Evolutionary conservation across 2,329 filamentous ascomycete genomes (phyloP), one percentile per base, ranked within the genome.

Genomic region (Metarhizium album): DNA sequence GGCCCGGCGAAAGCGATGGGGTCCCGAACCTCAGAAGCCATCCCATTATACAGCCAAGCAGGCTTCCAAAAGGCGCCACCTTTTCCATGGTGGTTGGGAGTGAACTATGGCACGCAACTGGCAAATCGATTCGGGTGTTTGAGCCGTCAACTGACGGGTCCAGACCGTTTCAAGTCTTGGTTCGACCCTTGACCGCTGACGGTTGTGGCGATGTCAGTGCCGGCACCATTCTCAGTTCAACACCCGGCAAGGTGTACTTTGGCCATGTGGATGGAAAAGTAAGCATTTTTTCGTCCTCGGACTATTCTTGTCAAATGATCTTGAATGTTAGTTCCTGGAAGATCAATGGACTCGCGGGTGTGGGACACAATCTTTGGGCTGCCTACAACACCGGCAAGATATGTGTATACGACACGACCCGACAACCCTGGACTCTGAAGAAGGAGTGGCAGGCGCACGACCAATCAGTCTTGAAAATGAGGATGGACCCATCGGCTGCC

Each of bases 381-480:
- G 91, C 85, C 2, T 97, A 90, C 70, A 96, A 91, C 65, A 96
- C 87, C 0, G 93, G 93, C 16, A 95, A 86, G 76, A 82, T 95
- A 31, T 93, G 89, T 60, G 86, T 97, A 7, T 98, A 96, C 67
- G 90, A 98, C 65, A 86, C 88, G 11, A 79, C 74, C 9, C 78
- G 80, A 29, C 82, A 79, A n/a, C 91, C 91, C 0, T 98, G 93
- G 93, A 77, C 78, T 20, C 82, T 95, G 24, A 84, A 87, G 69
- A 98, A 98, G 66, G 91, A 97, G 62, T 98, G 93, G 91, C 82
- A 84, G 56, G 91, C 89, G 2, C 93, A 97, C 63, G 83, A 88
- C 6, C 86, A 86, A 55, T 87, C 90, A 0, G 84, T 95, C 7
- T 78, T 87, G 45, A 84, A 83, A 52, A 79, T 98, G 52, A 69